Evolutionary conservation across 78 protist species (phyloP).

Genomic region (Pirum gemmata): DNA sequence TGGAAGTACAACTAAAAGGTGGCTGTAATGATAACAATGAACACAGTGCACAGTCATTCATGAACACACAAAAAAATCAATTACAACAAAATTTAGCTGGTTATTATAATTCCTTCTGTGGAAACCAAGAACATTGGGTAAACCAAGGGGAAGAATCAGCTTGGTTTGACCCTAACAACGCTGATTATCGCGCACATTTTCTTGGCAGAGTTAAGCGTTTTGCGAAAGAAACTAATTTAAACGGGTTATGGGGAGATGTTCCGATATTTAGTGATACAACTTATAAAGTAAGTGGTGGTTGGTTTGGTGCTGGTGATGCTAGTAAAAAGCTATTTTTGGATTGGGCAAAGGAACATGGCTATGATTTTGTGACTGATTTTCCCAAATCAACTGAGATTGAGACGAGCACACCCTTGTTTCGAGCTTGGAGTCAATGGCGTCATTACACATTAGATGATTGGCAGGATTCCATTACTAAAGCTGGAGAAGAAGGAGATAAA

Average conservation of each 20-base stretch:
- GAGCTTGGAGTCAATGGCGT: conserved; percentile 24
- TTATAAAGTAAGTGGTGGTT: not conserved
- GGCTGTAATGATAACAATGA: not conserved
- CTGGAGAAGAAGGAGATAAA: conserved; percentile 6
- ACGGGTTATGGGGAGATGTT: conserved; percentile 34
- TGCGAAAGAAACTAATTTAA: conserved; percentile 4
- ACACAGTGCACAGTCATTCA: no score
- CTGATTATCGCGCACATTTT: not conserved
- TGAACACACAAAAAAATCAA: not conserved
- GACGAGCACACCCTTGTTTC: not conserved
- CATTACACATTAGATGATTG: conserved; percentile 29
- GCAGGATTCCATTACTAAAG: conserved; percentile 5
- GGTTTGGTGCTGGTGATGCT: no score
- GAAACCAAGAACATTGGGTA: conserved; percentile 3
- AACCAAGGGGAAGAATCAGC: not conserved
- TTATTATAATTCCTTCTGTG: not conserved
- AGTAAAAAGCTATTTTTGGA: no score
- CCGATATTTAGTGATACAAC: conserved; percentile 31
- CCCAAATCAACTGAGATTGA: no score
- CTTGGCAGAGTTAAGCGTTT: not conserved
- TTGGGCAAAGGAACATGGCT: conserved; percentile 4
- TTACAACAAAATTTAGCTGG: not conserved
- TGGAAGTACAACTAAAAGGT: conserved; percentile 6
- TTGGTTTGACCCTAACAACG: conserved; percentile 16
- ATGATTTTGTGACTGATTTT: not conserved